Evolutionary conservation across 2,329 filamentous ascomycete genomes (phyloP).

Genomic region (Colletotrichum limetticola): DNA sequence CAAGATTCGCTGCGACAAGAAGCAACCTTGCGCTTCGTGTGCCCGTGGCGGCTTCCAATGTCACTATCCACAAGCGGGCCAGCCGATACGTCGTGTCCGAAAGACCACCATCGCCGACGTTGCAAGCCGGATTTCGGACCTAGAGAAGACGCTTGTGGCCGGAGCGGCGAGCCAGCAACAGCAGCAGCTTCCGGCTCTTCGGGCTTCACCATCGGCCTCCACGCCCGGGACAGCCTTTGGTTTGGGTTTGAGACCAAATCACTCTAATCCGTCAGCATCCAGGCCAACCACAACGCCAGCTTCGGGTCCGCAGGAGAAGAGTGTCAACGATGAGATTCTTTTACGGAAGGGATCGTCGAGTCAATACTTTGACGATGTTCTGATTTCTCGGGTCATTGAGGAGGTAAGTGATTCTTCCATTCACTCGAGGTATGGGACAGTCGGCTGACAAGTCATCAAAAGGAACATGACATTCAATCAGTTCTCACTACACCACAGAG

Average conservation of each 20-base stretch:
- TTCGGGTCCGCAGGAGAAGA: background rate
- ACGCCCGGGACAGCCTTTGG: background rate
- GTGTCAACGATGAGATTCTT: conserved; percentile 40
- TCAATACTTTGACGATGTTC: conserved; percentile 50
- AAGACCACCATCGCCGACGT: conserved; percentile 45
- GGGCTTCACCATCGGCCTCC: background rate
- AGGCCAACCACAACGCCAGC: background rate
- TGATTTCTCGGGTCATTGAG: conserved; percentile 48
- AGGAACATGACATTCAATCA: conserved; percentile 38
- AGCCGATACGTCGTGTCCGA: conserved; percentile 38
- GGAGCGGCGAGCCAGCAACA: background rate
- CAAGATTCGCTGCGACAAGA: conserved; percentile 47
- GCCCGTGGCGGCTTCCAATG: conserved; percentile 41
- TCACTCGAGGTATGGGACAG: background rate
- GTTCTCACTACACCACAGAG: conserved; percentile 34
- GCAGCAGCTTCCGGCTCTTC: background rate
- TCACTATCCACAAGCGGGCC: conserved; percentile 42
- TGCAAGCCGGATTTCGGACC: conserved; percentile 47
- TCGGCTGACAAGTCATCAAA: background rate
- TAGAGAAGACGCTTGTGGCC: conserved; percentile 44
- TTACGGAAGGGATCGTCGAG: conserved; percentile 45
- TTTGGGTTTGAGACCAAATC: background rate
- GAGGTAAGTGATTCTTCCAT: conserved; percentile 37
- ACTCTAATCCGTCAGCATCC: background rate
- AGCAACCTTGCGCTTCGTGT: conserved; percentile 42